Evolutionary conservation across 1,284 basidiomycete species (phyloP).

Genomic region (Cutaneotrichosporon spelunceum): DNA sequence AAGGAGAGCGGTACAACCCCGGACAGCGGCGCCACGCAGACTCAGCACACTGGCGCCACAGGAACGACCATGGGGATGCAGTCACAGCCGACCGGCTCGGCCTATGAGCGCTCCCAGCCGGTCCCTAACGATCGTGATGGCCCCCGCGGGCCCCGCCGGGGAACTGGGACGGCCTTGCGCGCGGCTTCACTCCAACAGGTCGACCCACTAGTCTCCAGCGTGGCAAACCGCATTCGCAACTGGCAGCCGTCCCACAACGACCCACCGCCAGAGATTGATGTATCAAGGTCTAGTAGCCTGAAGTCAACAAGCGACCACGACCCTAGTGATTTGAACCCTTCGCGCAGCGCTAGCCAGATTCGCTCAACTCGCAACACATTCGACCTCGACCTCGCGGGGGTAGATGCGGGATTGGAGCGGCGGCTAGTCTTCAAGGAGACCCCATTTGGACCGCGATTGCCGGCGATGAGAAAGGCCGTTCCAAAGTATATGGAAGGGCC

Average conservation of each 20-base stretch:
- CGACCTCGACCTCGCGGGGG: not conserved
- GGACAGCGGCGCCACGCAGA: not conserved
- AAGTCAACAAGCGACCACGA: constrained; percentile 33
- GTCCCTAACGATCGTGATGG: not conserved
- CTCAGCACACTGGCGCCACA: not conserved
- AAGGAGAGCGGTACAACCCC: not conserved
- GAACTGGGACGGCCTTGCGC: not conserved
- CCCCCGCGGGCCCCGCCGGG: not conserved
- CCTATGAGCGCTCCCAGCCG: not conserved
- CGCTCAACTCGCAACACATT: constrained; percentile 7
- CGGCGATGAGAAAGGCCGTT: not conserved
- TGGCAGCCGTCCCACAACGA: constrained; percentile 34
- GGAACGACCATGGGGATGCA: not conserved
- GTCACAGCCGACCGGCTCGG: not conserved
- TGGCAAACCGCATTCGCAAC: constrained; percentile 32
- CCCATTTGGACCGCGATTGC: not conserved
- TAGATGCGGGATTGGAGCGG: not conserved
- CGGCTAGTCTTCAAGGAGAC: not conserved
- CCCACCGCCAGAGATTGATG: not conserved
- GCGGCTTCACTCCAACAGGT: not conserved
- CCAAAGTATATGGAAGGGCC: not conserved
- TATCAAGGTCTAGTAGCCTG: not conserved
- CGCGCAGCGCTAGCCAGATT: constrained; percentile 46
- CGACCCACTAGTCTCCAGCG: not conserved
- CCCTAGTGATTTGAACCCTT: constrained; percentile 47